Base-by-base conservation (phyloP, 208 protist species). In the Balamuthia mandrillaris region DNA sequence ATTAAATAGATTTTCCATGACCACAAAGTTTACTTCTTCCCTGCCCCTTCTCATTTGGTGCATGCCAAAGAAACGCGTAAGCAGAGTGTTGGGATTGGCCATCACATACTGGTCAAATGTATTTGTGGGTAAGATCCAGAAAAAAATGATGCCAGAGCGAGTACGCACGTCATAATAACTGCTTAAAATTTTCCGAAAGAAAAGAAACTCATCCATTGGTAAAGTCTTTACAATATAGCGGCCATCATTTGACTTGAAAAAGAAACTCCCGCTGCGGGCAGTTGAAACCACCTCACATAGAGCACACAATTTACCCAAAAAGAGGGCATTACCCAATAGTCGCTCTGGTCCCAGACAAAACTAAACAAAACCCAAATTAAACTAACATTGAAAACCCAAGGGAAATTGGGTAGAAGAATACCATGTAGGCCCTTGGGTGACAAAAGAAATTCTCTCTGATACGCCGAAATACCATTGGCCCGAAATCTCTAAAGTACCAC, bases 1-100 rank as follows among this genome's bases (percentile, higher is more conserved):
- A 35, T 86, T 29, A 49, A 86, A 86, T 3, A 86, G 42, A 37
- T 86, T 86, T 14, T 82, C 83, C 66, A 86, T 86, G 31, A 86
- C 83, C 41, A 86, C 68, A 82, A 86, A 86, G 66, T 86, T 68
- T 31, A 86, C 66, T 31, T 84, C 54, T 24, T 14, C 61, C 37
- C 18, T 42, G 49, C 52, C 49, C 52, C 47, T 35, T 21, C 61
- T 37, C 83, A 86, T 82, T 10, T 42, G 66, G 18, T 84, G 44
- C 83, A 86, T 68, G 21, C 83, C 83, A 24, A 52, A 86, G 45
- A 86, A 84, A 27, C 83, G 68, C 12, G 75, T 86, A 37, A 86
- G 41, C 51, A 86, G 52, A 3, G 83, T 86, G 52, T 86, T 79
- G 21, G 83, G 83, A 39, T 86, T 84, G 51, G 27, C 66, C 41